Evolutionary conservation across 176 grass and related monocot species (phyloP).

Genomic region (Musa beccarii): DNA sequence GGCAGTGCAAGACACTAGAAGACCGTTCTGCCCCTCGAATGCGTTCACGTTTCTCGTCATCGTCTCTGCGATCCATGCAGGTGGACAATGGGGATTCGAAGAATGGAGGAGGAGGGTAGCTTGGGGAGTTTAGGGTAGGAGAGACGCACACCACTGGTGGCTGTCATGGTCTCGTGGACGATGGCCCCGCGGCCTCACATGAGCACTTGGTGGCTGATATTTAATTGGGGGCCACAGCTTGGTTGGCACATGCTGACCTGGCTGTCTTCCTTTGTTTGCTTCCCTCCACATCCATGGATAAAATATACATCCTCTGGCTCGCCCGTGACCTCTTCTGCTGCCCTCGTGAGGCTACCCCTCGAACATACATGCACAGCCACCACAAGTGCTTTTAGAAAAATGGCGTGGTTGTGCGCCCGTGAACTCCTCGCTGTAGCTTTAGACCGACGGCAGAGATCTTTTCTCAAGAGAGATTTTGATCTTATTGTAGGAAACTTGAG

Average conservation of each 20-base stretch:
- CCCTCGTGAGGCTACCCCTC: background rate
- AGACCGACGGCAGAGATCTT: background rate
- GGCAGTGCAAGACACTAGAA: background rate
- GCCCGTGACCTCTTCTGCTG: background rate
- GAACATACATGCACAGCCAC: background rate
- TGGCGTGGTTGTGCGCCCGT: background rate
- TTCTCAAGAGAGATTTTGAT: no score
- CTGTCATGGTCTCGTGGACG: background rate
- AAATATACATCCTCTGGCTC: background rate
- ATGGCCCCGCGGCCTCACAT: conserved; percentile 26
- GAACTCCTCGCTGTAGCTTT: background rate
- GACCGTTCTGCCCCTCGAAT: background rate
- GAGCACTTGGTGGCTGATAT: conserved; percentile 33
- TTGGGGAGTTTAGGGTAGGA: background rate
- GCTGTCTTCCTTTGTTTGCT: background rate
- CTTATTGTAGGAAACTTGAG: no score
- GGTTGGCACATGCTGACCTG: background rate
- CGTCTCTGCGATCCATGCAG: background rate
- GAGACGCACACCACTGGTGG: background rate
- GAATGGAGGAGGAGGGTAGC: background rate
- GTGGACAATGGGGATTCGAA: background rate
- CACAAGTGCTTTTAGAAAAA: background rate
- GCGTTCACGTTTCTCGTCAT: no score
- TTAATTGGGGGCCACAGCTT: conserved; percentile 29
- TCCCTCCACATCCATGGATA: background rate